A percentile compares a stretch with the other conserved stretches of the same genome.
Conservation (phyloP, 176 grass and related monocot genomes). For the Chloris gayana region DNA sequence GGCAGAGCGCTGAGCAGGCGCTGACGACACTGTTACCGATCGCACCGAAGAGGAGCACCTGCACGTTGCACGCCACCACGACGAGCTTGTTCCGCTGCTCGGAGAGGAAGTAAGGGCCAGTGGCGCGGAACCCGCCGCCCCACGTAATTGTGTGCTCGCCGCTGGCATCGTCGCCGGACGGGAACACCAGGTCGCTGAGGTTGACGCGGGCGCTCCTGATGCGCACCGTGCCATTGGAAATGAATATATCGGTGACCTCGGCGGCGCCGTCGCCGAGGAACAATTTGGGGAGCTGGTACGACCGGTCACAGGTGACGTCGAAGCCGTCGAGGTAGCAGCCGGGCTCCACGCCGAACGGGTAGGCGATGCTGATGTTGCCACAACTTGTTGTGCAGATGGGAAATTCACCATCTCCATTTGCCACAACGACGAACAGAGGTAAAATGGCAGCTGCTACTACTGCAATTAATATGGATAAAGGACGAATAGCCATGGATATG, state of each 20-base stretch:
- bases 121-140: no score
- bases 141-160: no score
- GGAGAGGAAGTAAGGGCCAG: no score
- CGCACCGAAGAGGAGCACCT: no score
- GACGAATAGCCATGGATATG: no score
- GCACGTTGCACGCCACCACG: no score
- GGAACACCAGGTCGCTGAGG: no score
- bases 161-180: no score
- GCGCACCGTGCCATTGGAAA: constrained; percentile 16
- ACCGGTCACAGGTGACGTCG: constrained; percentile 52
- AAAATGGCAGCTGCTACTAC: not conserved
- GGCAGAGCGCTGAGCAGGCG: no score
- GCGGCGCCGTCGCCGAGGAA: constrained; percentile 47
- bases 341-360: constrained; percentile 54
- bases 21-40: no score
- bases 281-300: constrained; percentile 36
- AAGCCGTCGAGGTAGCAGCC: constrained; percentile 55
- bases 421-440: not conserved
- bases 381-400: constrained; percentile 28
- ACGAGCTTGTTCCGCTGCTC: no score
- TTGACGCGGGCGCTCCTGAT: not conserved
- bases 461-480: no score
- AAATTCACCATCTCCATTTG: not conserved
- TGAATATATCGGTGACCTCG: constrained; percentile 44
- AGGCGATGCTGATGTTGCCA: constrained; percentile 48